phyloP scores from a whole-genome alignment of 2,329 filamentous ascomycete genomes.

The Penicillium palitans region DNA sequence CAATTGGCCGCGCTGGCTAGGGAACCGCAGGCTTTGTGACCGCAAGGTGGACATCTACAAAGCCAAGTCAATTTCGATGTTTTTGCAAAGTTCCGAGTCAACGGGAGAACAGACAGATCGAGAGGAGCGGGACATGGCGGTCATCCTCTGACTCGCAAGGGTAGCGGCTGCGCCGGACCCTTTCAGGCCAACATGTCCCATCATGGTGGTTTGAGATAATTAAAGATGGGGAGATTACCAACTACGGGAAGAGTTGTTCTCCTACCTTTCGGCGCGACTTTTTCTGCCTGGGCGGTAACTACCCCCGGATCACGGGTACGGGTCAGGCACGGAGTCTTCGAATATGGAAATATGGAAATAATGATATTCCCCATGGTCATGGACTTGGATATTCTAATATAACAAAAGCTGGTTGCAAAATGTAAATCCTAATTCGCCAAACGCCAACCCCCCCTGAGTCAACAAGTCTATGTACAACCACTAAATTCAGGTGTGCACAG shows the following conservation, averaged over 20 bases:
- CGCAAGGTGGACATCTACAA: conserved; percentile 40
- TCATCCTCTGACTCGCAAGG: conserved; percentile 31
- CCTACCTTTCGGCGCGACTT: conserved; percentile 34
- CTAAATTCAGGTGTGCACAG: conserved; percentile 15
- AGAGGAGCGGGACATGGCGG: conserved; percentile 30
- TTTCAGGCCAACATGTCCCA: conserved; percentile 56
- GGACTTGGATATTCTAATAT: conserved; percentile 3
- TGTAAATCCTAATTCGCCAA: conserved; percentile 28
- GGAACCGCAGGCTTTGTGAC: conserved; percentile 25
- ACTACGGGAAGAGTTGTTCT: conserved; percentile 17
- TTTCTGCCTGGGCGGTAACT: conserved; percentile 40
- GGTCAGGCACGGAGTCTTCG: conserved; percentile 3
- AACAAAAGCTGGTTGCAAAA: conserved; percentile 12
- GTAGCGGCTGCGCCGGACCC: conserved; percentile 49
- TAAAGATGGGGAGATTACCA: conserved; percentile 13
- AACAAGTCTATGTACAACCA: conserved; percentile 38
- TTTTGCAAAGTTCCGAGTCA: conserved; percentile 6
- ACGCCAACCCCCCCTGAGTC: conserved; percentile 31
- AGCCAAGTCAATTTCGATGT: conserved; percentile 20
- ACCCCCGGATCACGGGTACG: conserved; percentile 10
- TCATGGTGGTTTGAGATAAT: conserved; percentile 45
- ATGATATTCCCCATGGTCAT: neutral
- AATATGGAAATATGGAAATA: neutral
- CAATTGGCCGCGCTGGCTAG: conserved; percentile 23
- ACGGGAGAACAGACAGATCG: conserved; percentile 37